A percentile compares a stretch with the other conserved stretches of the same genome.
Conservation (phyloP, 2,329 filamentous ascomycete species). For the Colletotrichum sp. region DNA sequence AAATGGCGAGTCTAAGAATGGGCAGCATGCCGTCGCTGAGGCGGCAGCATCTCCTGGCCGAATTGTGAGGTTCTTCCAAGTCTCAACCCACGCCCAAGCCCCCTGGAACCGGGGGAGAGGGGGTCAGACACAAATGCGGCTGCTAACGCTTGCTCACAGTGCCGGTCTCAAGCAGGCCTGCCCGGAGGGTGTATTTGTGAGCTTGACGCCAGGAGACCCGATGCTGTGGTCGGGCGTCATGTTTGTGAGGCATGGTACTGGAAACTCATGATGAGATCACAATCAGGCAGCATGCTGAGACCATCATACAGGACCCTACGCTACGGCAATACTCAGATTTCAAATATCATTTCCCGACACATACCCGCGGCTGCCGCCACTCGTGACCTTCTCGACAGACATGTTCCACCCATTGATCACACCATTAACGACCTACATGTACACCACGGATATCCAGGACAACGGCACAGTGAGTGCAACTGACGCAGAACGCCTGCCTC, state of each 20-base stretch:
- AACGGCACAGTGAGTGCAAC: conserved; percentile 81
- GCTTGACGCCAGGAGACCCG: conserved; percentile 80
- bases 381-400: conserved; percentile 88
- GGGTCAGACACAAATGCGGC: conserved; percentile 21
- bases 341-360: conserved; percentile 84
- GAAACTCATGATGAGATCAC: not conserved
- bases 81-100: not conserved
- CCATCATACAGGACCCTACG: conserved; percentile 75
- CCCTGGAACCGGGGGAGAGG: conserved; percentile 20
- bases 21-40: conserved; percentile 61
- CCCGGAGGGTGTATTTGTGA: conserved; percentile 87
- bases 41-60: conserved; percentile 77
- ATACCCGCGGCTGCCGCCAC: conserved; percentile 80
- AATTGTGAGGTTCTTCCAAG: conserved; percentile 65
- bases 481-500: conserved; percentile 82
- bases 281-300: not conserved
- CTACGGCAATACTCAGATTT: conserved; percentile 86
- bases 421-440: conserved; percentile 92
- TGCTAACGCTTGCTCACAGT: conserved; percentile 49
- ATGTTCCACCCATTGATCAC: conserved; percentile 95
- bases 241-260: conserved; percentile 84
- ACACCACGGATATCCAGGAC: conserved; percentile 79
- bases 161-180: conserved; percentile 81
- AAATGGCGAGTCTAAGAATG: conserved; percentile 51
- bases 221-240: conserved; percentile 89